Evolutionary conservation across 2,329 filamentous ascomycete species (phyloP).

Genomic region (Microthyrium microscopicum): DNA sequence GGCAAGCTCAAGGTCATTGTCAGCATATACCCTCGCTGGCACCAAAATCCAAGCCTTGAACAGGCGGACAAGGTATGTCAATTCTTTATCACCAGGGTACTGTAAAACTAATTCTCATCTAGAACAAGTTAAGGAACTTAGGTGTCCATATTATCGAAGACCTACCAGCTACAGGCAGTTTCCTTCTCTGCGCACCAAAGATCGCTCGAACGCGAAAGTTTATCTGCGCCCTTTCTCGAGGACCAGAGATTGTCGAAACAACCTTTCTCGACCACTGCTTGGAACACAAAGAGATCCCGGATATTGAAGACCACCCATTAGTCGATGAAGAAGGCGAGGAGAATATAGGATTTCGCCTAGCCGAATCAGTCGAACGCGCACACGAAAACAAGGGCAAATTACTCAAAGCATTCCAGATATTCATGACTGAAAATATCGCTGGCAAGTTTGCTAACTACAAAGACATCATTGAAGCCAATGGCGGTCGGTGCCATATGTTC

Average conservation of each 20-base stretch:
- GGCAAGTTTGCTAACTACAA: slow-evolving; percentile 76
- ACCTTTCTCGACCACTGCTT: slow-evolving; percentile 66
- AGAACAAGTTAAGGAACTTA: slow-evolving; percentile 65
- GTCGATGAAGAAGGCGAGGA: slow-evolving; percentile 58
- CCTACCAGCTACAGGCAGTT: slow-evolving; percentile 55
- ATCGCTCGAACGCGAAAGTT: slow-evolving; percentile 90
- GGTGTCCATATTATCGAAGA: slow-evolving; percentile 71
- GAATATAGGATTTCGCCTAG: slow-evolving; percentile 51
- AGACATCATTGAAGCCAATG: slow-evolving; percentile 74
- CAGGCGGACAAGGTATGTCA: too few relatives aligned
- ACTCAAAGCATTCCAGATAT: slow-evolving; percentile 60
- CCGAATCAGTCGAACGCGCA: slow-evolving; percentile 52
- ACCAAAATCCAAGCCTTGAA: too few relatives aligned
- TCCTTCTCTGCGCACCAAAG: slow-evolving; percentile 74
- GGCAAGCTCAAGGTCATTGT: too few relatives aligned
- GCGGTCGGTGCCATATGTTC: slow-evolving; percentile 66
- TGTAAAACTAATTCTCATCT: too few relatives aligned
- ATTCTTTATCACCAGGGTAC: slow-evolving; percentile 5
- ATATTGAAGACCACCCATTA: slow-evolving; percentile 49
- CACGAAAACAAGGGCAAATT: slow-evolving; percentile 61
- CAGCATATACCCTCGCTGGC: too few relatives aligned
- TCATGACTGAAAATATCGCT: slow-evolving; percentile 63
- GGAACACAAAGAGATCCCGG: slow-evolving; percentile 46
- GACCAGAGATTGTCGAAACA: slow-evolving; percentile 59
- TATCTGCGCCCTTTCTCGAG: slow-evolving; percentile 67